Conservation (phyloP, 768 basidiomycete genomes). For the Tricholoma bakamatsutake region DNA sequence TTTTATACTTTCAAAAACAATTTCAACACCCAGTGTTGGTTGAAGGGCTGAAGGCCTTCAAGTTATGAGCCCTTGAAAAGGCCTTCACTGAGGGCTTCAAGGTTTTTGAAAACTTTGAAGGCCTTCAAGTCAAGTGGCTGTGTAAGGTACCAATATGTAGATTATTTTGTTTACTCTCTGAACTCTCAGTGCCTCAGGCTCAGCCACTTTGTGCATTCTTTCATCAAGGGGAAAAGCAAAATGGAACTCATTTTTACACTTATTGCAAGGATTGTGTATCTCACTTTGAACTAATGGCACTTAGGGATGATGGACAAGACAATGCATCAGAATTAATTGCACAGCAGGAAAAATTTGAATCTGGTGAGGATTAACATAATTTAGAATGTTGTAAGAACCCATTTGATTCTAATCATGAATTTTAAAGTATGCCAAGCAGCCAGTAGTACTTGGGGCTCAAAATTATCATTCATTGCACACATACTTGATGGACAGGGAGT, state of each 20-base stretch:
- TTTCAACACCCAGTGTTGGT: not conserved
- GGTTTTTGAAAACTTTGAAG: not conserved
- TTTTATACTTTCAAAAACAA: too few species aligned
- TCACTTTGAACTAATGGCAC: not conserved
- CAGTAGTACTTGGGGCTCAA: not conserved
- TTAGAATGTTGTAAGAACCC: not conserved
- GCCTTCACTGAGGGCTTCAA: not conserved
- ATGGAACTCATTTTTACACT: not conserved
- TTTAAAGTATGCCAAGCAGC: not conserved
- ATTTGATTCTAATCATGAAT: not conserved
- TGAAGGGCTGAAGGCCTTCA: not conserved
- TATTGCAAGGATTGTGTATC: not conserved
- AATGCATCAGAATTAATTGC: not conserved
- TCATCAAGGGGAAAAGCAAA: not conserved
- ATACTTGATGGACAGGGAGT: not conserved
- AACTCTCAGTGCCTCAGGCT: not conserved
- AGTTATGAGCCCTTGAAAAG: not conserved
- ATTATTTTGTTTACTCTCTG: not conserved
- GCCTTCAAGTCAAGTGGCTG: not conserved
- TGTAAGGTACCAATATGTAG: not conserved
- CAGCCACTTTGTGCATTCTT: not conserved
- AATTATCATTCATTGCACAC: not conserved
- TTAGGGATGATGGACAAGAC: not conserved
- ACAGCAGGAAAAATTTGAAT: not conserved
- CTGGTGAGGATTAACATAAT: not conserved